A percentile compares a stretch with the other conserved stretches of the same genome.
Conservation (phyloP, 2,329 filamentous ascomycete genomes). For the Thielaviopsis musarum region DNA sequence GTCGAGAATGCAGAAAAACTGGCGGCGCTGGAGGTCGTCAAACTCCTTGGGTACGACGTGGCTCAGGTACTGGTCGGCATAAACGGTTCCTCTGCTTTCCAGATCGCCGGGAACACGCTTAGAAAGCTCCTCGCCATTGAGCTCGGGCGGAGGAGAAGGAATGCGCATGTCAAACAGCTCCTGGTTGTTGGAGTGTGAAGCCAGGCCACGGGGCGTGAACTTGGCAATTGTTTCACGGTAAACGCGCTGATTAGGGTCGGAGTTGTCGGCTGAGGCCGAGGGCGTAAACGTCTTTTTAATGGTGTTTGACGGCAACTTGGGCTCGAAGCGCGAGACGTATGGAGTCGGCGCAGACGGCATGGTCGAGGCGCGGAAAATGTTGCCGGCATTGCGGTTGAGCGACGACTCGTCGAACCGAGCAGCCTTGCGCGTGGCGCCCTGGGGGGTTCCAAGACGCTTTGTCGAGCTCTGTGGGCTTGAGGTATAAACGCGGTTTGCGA, state of each 20-base stretch:
- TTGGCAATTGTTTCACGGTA: slow-evolving; percentile 30
- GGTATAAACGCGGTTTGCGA: slow-evolving; percentile 26
- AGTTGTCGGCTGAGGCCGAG: slow-evolving; percentile 25
- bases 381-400: slow-evolving; percentile 22
- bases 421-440: slow-evolving; percentile 21
- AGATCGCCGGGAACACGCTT: slow-evolving; percentile 36
- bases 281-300: slow-evolving; percentile 32
- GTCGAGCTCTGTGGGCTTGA: slow-evolving; percentile 13
- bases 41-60: slow-evolving; percentile 40
- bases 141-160: slow-evolving; percentile 35
- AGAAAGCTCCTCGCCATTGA: slow-evolving; percentile 37
- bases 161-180: slow-evolving; percentile 44
- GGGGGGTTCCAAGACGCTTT: slow-evolving; percentile 23
- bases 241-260: slow-evolving; percentile 24
- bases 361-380: slow-evolving; percentile 26
- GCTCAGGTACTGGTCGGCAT: slow-evolving; percentile 41
- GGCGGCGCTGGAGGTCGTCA: slow-evolving; percentile 40
- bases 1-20: slow-evolving; percentile 47
- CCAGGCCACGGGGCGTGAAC: slow-evolving; percentile 31
- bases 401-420: slow-evolving; percentile 13
- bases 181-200: slow-evolving; percentile 27
- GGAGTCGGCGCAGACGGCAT: slow-evolving; percentile 20
- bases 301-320: slow-evolving; percentile 27
- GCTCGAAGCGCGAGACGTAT: slow-evolving; percentile 25
- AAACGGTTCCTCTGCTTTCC: slow-evolving; percentile 35